Percentiles rank a stretch among this genome's conserved stretches.
These are phyloP conservation scores for Entomophthora muscae DNA, from an alignment of 371 early-diverging fungal genomes.

Conservation along the genomic window DNA sequence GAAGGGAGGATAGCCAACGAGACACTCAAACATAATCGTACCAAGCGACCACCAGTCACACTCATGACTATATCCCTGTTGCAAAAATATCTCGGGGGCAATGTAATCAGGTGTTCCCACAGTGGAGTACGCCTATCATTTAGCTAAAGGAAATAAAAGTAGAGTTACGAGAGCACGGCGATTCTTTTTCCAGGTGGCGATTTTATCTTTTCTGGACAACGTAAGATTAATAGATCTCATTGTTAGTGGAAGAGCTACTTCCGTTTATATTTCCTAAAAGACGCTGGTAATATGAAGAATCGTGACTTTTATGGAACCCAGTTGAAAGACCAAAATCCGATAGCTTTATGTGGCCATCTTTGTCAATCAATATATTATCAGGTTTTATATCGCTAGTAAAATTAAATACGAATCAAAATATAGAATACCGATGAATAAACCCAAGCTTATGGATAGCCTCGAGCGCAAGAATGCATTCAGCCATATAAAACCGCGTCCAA, in stretches of 20 bases:
- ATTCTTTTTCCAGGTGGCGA: slow-evolving; percentile 95
- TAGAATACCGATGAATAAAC: slow-evolving; percentile 82
- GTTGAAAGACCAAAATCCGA: slow-evolving; percentile 97
- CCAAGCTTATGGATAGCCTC: slow-evolving; percentile 90
- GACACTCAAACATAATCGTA: slow-evolving; percentile 97
- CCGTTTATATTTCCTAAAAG: slow-evolving; percentile 24
- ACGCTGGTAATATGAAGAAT: slow-evolving; percentile 80
- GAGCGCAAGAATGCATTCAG: slow-evolving; percentile 89
- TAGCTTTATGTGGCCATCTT: slow-evolving; percentile 75
- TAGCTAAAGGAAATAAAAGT: neutral
- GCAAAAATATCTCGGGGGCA: slow-evolving; percentile 89
- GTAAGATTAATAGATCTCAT: slow-evolving; percentile 63
- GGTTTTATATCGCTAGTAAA: slow-evolving; percentile 62
- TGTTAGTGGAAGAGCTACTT: slow-evolving; percentile 16
- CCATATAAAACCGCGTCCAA: slow-evolving; percentile 96
- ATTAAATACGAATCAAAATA: neutral
- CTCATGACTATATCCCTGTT: slow-evolving; percentile 87
- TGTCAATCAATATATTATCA: slow-evolving; percentile 70
- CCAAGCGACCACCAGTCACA: slow-evolving; percentile 99
- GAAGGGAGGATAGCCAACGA: slow-evolving; percentile 96
- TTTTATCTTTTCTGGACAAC: slow-evolving; percentile 53
- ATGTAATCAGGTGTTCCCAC: slow-evolving; percentile 98
- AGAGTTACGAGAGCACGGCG: slow-evolving; percentile 53
- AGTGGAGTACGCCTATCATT: slow-evolving; percentile 54
- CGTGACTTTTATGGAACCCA: slow-evolving; percentile 95